Percentiles rank a stretch among this genome's conserved stretches.
phyloP scores from a whole-genome alignment of 441 rosid species.

The Gossypium schwendimanii region DNA sequence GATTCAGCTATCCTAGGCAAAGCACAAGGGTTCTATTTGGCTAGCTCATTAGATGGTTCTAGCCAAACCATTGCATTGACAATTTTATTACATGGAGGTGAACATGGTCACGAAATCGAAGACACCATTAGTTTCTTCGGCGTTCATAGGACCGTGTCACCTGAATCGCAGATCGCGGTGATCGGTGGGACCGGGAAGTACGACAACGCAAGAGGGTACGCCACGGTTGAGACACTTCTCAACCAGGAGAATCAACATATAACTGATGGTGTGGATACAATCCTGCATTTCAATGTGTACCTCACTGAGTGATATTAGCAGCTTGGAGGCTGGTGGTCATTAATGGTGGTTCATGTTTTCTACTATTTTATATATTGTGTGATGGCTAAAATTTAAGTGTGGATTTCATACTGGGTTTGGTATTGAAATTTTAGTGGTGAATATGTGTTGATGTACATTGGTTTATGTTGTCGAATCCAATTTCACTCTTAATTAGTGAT shows the following conservation, averaged over 20 bases:
- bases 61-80: slow-evolving; percentile 54
- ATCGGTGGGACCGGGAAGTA: slow-evolving; percentile 61
- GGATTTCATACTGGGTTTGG: neutral
- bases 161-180: slow-evolving; percentile 47
- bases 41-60: slow-evolving; percentile 55
- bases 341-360: neutral
- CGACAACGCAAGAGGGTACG: slow-evolving; percentile 52
- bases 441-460: neutral
- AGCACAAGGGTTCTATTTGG: slow-evolving; percentile 60
- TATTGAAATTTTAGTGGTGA: neutral
- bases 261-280: slow-evolving; percentile 53
- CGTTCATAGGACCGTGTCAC: slow-evolving; percentile 50
- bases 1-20: slow-evolving; percentile 49
- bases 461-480: no score
- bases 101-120: slow-evolving; percentile 31
- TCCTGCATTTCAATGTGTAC: slow-evolving; percentile 47
- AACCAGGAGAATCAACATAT: slow-evolving; percentile 45
- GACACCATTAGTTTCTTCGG: slow-evolving; percentile 58
- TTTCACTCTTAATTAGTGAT: no score
- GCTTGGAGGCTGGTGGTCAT: no score
- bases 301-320: slow-evolving; percentile 22
- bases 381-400: neutral
- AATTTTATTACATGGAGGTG: slow-evolving; percentile 35
- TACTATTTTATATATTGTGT: neutral
- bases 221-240: slow-evolving; percentile 44